Percentiles rank a stretch among this genome's conserved stretches.
These are phyloP conservation scores for Phialocephala sp. DNA, from an alignment of 2,329 filamentous ascomycete species.

Conservation along the genomic window DNA sequence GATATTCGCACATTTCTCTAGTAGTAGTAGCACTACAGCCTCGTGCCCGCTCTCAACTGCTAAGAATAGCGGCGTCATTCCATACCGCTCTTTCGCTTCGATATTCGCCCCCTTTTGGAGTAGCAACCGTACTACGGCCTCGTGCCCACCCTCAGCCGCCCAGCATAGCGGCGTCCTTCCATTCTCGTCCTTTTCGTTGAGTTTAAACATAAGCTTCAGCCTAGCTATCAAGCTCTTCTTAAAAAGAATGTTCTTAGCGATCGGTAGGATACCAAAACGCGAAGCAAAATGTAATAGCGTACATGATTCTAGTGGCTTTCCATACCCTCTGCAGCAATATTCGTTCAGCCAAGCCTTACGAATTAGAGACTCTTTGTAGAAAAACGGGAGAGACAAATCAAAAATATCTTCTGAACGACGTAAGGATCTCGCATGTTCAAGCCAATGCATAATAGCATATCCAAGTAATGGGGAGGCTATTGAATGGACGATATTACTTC, in stretches of 20 bases:
- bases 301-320: slow-evolving; percentile 17
- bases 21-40: slow-evolving; percentile 15
- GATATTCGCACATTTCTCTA: slow-evolving; percentile 17
- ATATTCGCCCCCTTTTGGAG: slow-evolving; percentile 27
- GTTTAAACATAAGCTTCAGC: background rate
- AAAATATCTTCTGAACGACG: slow-evolving; percentile 24
- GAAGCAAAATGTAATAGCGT: slow-evolving; percentile 30
- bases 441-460: slow-evolving; percentile 26
- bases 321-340: slow-evolving; percentile 26
- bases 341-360: slow-evolving; percentile 22
- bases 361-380: slow-evolving; percentile 23
- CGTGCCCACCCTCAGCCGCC: slow-evolving; percentile 16
- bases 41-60: slow-evolving; percentile 11
- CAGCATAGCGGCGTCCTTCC: slow-evolving; percentile 14
- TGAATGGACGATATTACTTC: background rate
- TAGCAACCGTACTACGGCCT: slow-evolving; percentile 22
- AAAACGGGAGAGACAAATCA: slow-evolving; percentile 28
- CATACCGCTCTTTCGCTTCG: slow-evolving; percentile 37
- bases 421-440: slow-evolving; percentile 23
- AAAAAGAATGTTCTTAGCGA: slow-evolving; percentile 23
- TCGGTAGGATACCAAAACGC: slow-evolving; percentile 22
- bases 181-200: slow-evolving; percentile 11
- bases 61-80: slow-evolving; percentile 12
- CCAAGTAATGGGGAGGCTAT: slow-evolving; percentile 21
- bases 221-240: slow-evolving; percentile 6